Conservation (phyloP, 257 asterid species). For the Solanum infundibuliforme region DNA sequence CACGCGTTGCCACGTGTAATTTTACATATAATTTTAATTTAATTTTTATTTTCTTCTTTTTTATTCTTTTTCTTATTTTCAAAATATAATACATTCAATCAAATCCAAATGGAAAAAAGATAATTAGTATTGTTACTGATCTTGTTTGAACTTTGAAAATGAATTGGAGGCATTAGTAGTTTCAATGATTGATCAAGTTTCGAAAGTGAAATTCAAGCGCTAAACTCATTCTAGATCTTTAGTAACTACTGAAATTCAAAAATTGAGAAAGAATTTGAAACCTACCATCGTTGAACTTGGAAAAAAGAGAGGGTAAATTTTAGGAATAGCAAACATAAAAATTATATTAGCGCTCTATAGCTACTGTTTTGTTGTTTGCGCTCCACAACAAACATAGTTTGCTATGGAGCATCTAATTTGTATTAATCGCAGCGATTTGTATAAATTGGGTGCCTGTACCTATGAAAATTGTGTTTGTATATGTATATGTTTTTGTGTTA, state of each 20-base stretch:
- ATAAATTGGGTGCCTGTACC: too few species aligned
- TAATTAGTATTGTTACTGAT: neutral
- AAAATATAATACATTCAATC: neutral
- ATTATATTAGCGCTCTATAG: too few species aligned
- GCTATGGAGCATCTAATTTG: too few species aligned
- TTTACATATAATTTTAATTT: neutral
- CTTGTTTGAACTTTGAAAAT: neutral
- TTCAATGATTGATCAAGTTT: neutral
- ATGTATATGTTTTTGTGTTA: too few species aligned
- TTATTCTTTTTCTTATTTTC: neutral
- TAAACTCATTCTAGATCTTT: neutral
- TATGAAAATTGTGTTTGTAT: too few species aligned
- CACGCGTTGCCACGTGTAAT: too few species aligned
- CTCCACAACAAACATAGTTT: too few species aligned
- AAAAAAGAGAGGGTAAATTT: too few species aligned
- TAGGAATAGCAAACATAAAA: too few species aligned
- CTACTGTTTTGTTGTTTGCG: too few species aligned
- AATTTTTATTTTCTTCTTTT: too few species aligned
- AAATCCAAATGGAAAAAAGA: neutral
- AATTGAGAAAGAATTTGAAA: neutral
- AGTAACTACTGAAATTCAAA: neutral
- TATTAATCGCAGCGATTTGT: too few species aligned
- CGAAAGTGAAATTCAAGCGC: neutral
- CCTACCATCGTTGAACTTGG: neutral
- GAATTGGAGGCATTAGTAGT: neutral